phyloP scores from a whole-genome alignment of 768 basidiomycete species.

The Boletus rubescentipes region DNA sequence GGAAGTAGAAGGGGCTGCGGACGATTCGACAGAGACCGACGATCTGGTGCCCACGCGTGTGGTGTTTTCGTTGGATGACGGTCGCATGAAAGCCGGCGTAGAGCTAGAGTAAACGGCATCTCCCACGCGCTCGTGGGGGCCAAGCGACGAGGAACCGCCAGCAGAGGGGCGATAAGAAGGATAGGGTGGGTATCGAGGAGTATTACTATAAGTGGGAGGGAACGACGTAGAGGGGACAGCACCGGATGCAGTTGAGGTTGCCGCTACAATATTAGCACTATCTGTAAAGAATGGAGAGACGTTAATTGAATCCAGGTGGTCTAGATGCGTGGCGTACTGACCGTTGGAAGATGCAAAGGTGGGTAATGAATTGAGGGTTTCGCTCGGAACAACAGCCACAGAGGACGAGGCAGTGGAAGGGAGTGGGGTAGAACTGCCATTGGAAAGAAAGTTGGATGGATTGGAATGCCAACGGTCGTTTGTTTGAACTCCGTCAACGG shows the following conservation, averaged over 20 bases:
- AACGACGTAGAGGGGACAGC: conserved; percentile 19
- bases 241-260: conserved; percentile 14
- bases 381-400: conserved; percentile 8
- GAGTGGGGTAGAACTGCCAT: conserved; percentile 1
- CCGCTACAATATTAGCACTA: neutral
- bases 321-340: conserved; percentile 16
- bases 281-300: conserved; percentile 10
- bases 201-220: conserved; percentile 23
- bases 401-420: conserved; percentile 8
- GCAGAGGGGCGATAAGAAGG: conserved; percentile 25
- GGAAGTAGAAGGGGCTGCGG: conserved; percentile 4
- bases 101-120: conserved; percentile 4
- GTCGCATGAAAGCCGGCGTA: conserved; percentile 20
- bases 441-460: conserved; percentile 22
- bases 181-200: conserved; percentile 19
- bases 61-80: conserved; percentile 11
- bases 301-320: conserved; percentile 12
- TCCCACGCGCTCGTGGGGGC: conserved; percentile 18
- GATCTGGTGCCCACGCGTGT: conserved; percentile 12
- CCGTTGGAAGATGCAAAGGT: conserved; percentile 20
- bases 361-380: conserved; percentile 17
- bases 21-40: conserved; percentile 8
- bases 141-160: conserved; percentile 12
- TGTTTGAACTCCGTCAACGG: conserved; percentile 18
- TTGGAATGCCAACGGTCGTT: conserved; percentile 18